Percentiles rank a stretch among this genome's conserved stretches.
Evolutionary conservation across 257 asterid species (phyloP).

Genomic region (Solanum paucissectum): DNA sequence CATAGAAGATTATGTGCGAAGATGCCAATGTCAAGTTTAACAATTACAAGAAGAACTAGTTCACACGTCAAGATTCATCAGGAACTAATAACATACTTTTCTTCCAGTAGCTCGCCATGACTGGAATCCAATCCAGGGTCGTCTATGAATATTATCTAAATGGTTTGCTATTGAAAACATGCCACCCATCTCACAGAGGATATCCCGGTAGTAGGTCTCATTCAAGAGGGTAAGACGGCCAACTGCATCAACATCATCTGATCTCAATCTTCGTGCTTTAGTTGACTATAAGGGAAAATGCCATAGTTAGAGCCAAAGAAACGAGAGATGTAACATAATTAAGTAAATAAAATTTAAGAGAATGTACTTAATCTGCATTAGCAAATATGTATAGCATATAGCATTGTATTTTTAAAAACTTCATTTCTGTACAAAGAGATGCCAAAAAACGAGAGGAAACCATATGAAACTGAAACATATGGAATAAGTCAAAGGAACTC

Average conservation of each 20-base stretch:
- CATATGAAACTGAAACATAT: not conserved
- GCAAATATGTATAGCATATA: not conserved
- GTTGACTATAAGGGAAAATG: constrained; percentile 43
- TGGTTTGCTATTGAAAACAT: constrained; percentile 84
- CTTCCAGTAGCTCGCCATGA: constrained; percentile 97
- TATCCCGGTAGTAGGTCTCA: constrained; percentile 62
- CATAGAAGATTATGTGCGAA: not conserved
- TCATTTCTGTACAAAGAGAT: not conserved
- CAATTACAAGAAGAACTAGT: not conserved
- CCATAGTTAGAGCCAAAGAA: constrained; percentile 1
- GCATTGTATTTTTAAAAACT: not conserved
- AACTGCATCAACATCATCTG: constrained; percentile 97
- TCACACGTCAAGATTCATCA: not conserved
- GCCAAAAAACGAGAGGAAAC: not conserved
- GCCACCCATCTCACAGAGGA: constrained; percentile 95
- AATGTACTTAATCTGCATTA: not conserved
- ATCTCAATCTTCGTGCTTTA: constrained; percentile 53
- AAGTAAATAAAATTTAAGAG: not conserved
- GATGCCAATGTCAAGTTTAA: not conserved
- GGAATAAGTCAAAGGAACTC: constrained; percentile 24
- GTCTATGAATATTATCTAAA: constrained; percentile 80
- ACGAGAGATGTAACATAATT: not conserved
- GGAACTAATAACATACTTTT: constrained; percentile 34
- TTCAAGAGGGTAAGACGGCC: constrained; percentile 74
- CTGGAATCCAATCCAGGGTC: constrained; percentile 99